Conservation (phyloP, 352 stramenopile genomes). For the Hyaloperonospora arabidopsidis region DNA sequence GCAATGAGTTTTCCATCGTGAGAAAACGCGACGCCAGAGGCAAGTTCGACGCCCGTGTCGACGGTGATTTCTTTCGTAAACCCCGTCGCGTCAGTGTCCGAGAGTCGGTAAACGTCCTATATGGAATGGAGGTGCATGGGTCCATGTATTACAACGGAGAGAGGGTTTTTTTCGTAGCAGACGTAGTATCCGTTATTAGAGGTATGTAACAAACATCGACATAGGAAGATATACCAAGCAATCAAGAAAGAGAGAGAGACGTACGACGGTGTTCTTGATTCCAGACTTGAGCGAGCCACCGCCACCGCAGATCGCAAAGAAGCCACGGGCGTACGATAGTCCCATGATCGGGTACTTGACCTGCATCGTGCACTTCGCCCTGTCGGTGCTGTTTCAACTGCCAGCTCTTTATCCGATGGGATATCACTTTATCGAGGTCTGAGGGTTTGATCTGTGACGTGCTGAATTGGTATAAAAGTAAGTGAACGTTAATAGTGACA, state of each 20-base stretch:
- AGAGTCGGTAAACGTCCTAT: slow-evolving; percentile 77
- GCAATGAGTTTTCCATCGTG: slow-evolving; percentile 65
- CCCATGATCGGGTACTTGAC: slow-evolving; percentile 84
- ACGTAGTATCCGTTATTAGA: too few relatives aligned
- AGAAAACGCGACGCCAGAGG: slow-evolving; percentile 70
- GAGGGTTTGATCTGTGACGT: too few relatives aligned
- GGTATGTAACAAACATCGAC: too few relatives aligned
- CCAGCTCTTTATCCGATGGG: too few relatives aligned
- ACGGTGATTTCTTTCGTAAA: slow-evolving; percentile 63
- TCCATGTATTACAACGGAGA: too few relatives aligned
- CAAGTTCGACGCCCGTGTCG: slow-evolving; percentile 62
- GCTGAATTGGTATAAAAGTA: too few relatives aligned
- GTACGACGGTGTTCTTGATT: slow-evolving; percentile 82
- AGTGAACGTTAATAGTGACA: too few relatives aligned
- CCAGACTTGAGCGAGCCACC: slow-evolving; percentile 76
- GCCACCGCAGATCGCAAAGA: slow-evolving; percentile 76
- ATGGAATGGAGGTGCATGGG: not conserved
- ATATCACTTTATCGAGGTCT: too few relatives aligned
- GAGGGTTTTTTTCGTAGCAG: too few relatives aligned
- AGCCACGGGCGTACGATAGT: slow-evolving; percentile 58
- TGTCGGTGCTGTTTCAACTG: too few relatives aligned
- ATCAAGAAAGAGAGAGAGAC: slow-evolving; percentile 9
- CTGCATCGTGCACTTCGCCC: slow-evolving; percentile 36
- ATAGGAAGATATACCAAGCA: not conserved
- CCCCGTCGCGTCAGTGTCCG: slow-evolving; percentile 47